A percentile compares a stretch with the other conserved stretches of the same genome.
Evolutionary conservation across 179 eudicot genomes (phyloP).

Genomic region (Silene vulgaris): DNA sequence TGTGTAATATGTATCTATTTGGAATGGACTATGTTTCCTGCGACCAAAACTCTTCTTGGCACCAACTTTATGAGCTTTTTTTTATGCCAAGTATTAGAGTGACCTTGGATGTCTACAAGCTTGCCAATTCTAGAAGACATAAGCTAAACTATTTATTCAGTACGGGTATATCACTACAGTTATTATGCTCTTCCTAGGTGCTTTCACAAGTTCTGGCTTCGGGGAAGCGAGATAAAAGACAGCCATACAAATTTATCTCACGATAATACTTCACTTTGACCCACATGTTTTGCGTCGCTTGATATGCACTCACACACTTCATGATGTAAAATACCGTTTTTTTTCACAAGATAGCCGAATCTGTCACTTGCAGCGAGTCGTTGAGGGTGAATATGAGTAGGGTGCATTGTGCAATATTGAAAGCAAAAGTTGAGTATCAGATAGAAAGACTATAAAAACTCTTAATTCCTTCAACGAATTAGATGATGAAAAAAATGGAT

Average conservation of each 20-base stretch:
- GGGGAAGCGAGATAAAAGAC: background rate
- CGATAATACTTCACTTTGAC: background rate
- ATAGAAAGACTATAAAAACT: background rate
- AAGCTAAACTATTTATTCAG: too few species aligned
- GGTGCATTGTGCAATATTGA: background rate
- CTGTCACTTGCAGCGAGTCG: background rate
- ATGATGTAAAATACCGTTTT: too few species aligned
- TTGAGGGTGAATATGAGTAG: background rate
- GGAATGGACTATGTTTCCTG: conserved; percentile 2
- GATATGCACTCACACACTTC: background rate
- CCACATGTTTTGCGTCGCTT: background rate
- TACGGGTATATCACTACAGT: background rate
- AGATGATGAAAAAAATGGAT: background rate
- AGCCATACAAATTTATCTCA: background rate
- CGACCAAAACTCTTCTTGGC: background rate
- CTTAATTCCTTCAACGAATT: background rate
- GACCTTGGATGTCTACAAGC: background rate
- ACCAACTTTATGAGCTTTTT: background rate
- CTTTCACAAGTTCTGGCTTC: background rate
- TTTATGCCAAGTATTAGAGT: background rate
- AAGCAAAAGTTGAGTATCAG: conserved; percentile 5
- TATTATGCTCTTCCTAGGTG: background rate
- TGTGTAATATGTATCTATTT: background rate
- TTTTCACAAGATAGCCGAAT: background rate
- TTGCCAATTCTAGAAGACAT: background rate